Base-by-base conservation (phyloP, 2,329 filamentous ascomycete species). In the Pseudopithomyces maydicus region DNA sequence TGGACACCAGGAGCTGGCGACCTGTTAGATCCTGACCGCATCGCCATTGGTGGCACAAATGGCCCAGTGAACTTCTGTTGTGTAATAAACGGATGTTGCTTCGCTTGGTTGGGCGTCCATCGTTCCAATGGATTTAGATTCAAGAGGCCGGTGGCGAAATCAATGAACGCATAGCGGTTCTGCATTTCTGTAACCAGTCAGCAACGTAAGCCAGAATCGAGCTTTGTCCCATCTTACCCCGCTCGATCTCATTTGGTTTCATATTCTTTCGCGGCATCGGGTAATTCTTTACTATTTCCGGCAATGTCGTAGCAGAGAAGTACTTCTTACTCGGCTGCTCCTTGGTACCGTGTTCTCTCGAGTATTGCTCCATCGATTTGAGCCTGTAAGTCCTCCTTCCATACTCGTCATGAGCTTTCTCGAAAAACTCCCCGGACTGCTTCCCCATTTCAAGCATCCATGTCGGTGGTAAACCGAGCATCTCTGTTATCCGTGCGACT, bases 371-470 rank as follows among this genome's bases (percentile, higher is more conserved):
- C 91, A 99, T 96, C 64, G 90, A 92, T 81, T 99, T 99, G 38
- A 99, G 81, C 52, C 94, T 87, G 74, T 97, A 97, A 6, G 89
- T 93, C 68, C 92, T 89, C 63, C 95, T 87, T 38, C 94, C 94
- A 71, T 91, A 99, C 72, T 99, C 95, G 72, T 99, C 95, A 62
- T 88, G 86, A 14, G 84, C 83, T 79, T 97, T 97, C 77, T 99
- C 94, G 70, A 97, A 99, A 75, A 99, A 99, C 68, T 98, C 93
- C 43, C 92, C 91, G 0, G 94, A 91, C 76, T 99, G 95, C 78
- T 99, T 99, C 68, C 95, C 95, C 85, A 97, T 96, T 74, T 99
- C 95, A 55, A 99, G 85, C 95, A 99, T 99, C 95, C 95, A 99
- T 63, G 92, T 96, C 36, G 92, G 94, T 1, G 95, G 94, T 64